Conservation (phyloP, 78 protist genomes). For the Dictyostelium discoideum region DNA sequence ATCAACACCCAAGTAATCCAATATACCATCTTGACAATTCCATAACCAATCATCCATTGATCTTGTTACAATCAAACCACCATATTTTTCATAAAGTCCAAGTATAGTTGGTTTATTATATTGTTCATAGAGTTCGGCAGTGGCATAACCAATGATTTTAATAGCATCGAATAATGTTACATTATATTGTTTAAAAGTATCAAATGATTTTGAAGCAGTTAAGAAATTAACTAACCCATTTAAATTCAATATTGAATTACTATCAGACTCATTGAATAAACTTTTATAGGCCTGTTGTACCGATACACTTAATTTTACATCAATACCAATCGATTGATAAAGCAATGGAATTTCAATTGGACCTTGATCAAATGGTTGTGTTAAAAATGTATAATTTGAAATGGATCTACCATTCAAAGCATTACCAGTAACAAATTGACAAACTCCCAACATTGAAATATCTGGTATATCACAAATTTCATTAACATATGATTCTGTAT, state of each 20-base stretch:
- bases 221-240: neutral
- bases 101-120: neutral
- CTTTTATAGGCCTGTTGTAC: neutral
- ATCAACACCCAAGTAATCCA: constrained; percentile 16
- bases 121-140: neutral
- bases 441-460: neutral
- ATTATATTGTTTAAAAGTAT: neutral
- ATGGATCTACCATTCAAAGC: constrained; percentile 20
- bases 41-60: constrained; percentile 50
- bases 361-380: neutral
- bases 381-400: neutral
- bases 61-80: constrained; percentile 29
- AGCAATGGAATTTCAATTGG: constrained; percentile 15
- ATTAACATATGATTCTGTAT: neutral
- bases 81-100: neutral
- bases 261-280: neutral
- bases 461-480: neutral
- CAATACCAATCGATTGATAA: neutral
- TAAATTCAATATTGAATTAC: neutral
- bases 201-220: neutral
- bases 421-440: constrained; percentile 6
- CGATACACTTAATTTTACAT: neutral
- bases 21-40: constrained; percentile 29
- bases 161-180: neutral
- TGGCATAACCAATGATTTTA: neutral